A percentile compares a stretch with the other conserved stretches of the same genome.
Conservation (phyloP, 2,329 filamentous ascomycete species). For the Nothopassalora personata region DNA sequence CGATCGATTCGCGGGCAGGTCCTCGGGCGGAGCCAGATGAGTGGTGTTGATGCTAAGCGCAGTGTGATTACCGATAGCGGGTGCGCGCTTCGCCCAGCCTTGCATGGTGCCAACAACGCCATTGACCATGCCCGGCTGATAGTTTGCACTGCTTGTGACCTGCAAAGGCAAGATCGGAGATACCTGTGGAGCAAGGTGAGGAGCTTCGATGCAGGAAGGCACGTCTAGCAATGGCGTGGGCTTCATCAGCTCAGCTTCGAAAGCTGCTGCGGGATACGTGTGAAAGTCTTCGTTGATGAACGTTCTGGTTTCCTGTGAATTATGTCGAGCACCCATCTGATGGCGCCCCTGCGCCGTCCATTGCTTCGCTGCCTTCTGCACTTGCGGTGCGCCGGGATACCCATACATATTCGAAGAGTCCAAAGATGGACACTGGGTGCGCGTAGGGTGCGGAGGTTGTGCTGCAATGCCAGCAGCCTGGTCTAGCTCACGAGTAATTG, state of each 20-base stretch:
- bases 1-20: conserved; percentile 8
- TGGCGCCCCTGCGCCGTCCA: background rate
- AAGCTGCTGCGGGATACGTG: background rate
- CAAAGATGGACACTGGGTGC: background rate
- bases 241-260: background rate
- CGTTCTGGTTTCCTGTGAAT: background rate
- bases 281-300: background rate
- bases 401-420: conserved; percentile 4
- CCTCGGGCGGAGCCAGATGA: conserved; percentile 10
- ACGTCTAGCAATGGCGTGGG: background rate
- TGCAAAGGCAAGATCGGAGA: conserved; percentile 7
- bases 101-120: conserved; percentile 8
- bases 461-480: background rate
- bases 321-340: background rate
- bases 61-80: conserved; percentile 8
- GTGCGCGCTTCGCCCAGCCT: conserved; percentile 13
- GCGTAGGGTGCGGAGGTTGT: background rate
- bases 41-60: conserved; percentile 12
- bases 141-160: conserved; percentile 12
- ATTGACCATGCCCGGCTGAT: conserved; percentile 1
- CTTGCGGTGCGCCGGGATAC: conserved; percentile 1
- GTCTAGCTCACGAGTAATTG: background rate
- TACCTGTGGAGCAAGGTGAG: background rate
- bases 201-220: background rate
- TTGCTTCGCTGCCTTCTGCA: background rate